phyloP scores from a whole-genome alignment of 2,329 filamentous ascomycete genomes.

The Arthrobotrys sphaeroides region DNA sequence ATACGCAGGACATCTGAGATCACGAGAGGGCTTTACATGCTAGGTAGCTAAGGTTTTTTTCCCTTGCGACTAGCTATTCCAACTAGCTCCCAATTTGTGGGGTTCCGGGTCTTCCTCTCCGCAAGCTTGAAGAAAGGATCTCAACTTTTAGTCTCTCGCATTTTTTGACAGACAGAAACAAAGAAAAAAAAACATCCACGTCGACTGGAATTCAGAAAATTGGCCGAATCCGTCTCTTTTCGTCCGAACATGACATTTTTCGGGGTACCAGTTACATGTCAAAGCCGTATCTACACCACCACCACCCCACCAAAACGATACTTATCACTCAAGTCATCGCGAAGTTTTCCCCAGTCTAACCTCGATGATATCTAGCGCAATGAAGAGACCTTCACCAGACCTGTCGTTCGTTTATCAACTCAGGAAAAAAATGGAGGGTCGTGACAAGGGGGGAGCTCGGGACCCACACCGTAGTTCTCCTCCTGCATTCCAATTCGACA shows the following conservation, averaged over 20 bases:
- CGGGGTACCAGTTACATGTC: constrained; percentile 33
- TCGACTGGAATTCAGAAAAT: constrained; percentile 33
- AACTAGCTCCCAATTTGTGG: constrained; percentile 36
- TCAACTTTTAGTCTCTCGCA: background rate
- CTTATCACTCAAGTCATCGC: constrained; percentile 19
- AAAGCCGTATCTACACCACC: constrained; percentile 4
- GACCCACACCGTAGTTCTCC: constrained; percentile 44
- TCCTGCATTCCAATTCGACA: constrained; percentile 54
- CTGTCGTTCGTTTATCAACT: constrained; percentile 7
- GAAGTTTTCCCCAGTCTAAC: constrained; percentile 1
- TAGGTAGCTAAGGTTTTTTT: constrained; percentile 41
- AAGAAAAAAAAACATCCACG: constrained; percentile 10
- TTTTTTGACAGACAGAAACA: background rate
- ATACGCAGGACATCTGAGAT: constrained; percentile 28
- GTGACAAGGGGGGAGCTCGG: constrained; percentile 46
- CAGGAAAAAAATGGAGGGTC: constrained; percentile 6
- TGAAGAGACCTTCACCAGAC: background rate
- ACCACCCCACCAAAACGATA: constrained; percentile 16
- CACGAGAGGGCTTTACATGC: constrained; percentile 48
- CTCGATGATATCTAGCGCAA: constrained; percentile 30
- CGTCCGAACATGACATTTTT: constrained; percentile 36
- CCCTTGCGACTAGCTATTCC: constrained; percentile 15
- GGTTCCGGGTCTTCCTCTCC: constrained; percentile 21
- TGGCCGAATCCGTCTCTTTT: constrained; percentile 18
- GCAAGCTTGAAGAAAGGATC: constrained; percentile 8